Percentiles rank a stretch among this genome's conserved stretches.
Conservation (phyloP, 2,329 filamentous ascomycete genomes). For the Aspergillus pseudoterreus region DNA sequence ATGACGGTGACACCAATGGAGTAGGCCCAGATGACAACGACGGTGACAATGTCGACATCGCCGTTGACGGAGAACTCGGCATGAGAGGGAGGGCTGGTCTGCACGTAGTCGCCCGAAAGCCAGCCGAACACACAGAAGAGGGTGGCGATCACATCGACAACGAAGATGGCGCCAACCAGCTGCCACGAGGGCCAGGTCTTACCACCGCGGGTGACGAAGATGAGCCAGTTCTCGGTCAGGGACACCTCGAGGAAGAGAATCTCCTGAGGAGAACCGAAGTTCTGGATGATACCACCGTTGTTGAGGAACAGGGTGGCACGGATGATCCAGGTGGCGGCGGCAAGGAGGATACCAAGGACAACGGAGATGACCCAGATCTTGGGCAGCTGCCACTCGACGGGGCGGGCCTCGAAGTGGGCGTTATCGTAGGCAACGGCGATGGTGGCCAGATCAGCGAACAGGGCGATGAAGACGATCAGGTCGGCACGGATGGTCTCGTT, state of each 20-base stretch:
- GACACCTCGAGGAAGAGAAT: slow-evolving; percentile 88
- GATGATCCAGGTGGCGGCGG: slow-evolving; percentile 68
- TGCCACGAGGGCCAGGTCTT: slow-evolving; percentile 73
- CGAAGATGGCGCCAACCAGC: slow-evolving; percentile 65
- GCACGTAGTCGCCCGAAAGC: slow-evolving; percentile 53
- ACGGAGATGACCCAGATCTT: slow-evolving; percentile 72
- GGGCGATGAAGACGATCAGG: slow-evolving; percentile 73
- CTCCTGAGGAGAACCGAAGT: slow-evolving; percentile 70
- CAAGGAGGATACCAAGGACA: slow-evolving; percentile 62
- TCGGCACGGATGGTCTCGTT: slow-evolving; percentile 71
- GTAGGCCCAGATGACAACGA: slow-evolving; percentile 52
- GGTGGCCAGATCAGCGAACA: slow-evolving; percentile 76
- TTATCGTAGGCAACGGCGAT: slow-evolving; percentile 78
- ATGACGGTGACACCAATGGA: slow-evolving; percentile 52
- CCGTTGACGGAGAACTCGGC: slow-evolving; percentile 43
- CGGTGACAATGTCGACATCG: slow-evolving; percentile 56
- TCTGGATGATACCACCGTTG: slow-evolving; percentile 70
- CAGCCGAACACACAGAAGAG: slow-evolving; percentile 74
- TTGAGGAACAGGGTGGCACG: slow-evolving; percentile 66
- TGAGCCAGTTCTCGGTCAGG: slow-evolving; percentile 92
- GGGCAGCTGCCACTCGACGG: slow-evolving; percentile 75
- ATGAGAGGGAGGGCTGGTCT: slow-evolving; percentile 24
- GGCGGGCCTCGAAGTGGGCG: slow-evolving; percentile 69
- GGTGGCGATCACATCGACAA: slow-evolving; percentile 68
- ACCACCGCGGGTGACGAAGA: slow-evolving; percentile 88